Percentiles rank a stretch among this genome's conserved stretches.
phyloP scores from a whole-genome alignment of 768 basidiomycete species.

The Suillus cothurnatus region DNA sequence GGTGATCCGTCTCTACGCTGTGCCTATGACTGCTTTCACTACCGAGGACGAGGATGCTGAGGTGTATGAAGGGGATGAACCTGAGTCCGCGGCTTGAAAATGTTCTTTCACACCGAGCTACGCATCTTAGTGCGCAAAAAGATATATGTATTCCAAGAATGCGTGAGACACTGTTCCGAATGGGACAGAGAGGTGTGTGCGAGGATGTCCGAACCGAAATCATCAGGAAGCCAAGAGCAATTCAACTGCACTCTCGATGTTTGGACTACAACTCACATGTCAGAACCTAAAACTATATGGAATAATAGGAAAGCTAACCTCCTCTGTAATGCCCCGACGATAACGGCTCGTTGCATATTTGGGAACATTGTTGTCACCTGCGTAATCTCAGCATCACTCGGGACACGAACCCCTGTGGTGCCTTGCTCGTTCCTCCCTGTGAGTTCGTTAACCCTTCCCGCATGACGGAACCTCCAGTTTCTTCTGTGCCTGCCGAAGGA shows the following conservation, averaged over 20 bases:
- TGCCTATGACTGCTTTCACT: constrained; percentile 87
- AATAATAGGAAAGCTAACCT: constrained; percentile 53
- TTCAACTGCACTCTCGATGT: constrained; percentile 82
- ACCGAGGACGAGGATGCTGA: constrained; percentile 73
- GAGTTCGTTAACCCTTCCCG: constrained; percentile 78
- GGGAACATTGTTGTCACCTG: constrained; percentile 86
- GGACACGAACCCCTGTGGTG: constrained; percentile 63
- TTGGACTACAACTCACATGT: constrained; percentile 49
- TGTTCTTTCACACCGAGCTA: constrained; percentile 1
- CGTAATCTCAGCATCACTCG: constrained; percentile 74
- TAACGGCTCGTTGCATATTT: constrained; percentile 66
- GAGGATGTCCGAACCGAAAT: constrained; percentile 6
- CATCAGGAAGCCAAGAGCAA: constrained; percentile 61
- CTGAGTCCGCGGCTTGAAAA: constrained; percentile 35
- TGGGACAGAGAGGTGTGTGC: neutral
- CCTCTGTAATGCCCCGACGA: constrained; percentile 78
- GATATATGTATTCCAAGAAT: neutral
- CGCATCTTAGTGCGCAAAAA: neutral
- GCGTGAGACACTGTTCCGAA: neutral
- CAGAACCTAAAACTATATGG: neutral
- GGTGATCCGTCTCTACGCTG: constrained; percentile 89
- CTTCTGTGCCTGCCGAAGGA: constrained; percentile 31
- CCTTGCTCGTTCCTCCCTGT: constrained; percentile 63
- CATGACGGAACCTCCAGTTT: constrained; percentile 53
- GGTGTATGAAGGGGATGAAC: constrained; percentile 44